Evolutionary conservation across 2,329 filamentous ascomycete species (phyloP).

Genomic region (Colletotrichum agaves): DNA sequence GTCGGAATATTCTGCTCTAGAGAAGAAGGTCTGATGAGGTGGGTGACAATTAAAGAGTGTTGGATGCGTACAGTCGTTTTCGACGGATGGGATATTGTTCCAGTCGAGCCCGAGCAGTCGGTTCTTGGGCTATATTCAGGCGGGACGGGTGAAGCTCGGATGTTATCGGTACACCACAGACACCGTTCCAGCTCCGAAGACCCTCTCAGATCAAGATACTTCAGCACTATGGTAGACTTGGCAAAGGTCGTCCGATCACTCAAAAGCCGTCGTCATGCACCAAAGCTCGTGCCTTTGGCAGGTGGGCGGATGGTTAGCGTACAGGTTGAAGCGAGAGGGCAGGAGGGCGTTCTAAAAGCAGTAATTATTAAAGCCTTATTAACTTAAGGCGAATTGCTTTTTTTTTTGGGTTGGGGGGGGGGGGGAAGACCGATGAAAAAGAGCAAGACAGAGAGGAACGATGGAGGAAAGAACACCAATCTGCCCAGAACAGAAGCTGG

Average conservation of each 20-base stretch:
- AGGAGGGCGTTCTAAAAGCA: not conserved
- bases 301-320: constrained; percentile 16
- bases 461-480: constrained; percentile 21
- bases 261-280: constrained; percentile 10
- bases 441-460: constrained; percentile 4
- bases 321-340: constrained; percentile 3
- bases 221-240: constrained; percentile 15
- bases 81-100: constrained; percentile 12
- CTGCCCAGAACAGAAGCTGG: constrained; percentile 28
- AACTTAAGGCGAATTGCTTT: not conserved
- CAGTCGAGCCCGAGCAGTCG: constrained; percentile 29
- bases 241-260: constrained; percentile 27
- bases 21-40: not conserved
- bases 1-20: too few species aligned
- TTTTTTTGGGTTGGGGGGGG: too few species aligned
- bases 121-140: constrained; percentile 21
- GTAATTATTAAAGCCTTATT: constrained; percentile 12
- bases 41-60: not conserved
- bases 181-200: constrained; percentile 24
- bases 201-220: constrained; percentile 1
- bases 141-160: constrained; percentile 32
- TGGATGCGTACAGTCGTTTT: constrained; percentile 12
- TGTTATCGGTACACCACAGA: constrained; percentile 26
- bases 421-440: constrained; percentile 2
- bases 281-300: constrained; percentile 32